These are phyloP conservation scores for Coniochaeta sp. DNA, from an alignment of 2,329 filamentous ascomycete genomes.

Conservation along the genomic window DNA sequence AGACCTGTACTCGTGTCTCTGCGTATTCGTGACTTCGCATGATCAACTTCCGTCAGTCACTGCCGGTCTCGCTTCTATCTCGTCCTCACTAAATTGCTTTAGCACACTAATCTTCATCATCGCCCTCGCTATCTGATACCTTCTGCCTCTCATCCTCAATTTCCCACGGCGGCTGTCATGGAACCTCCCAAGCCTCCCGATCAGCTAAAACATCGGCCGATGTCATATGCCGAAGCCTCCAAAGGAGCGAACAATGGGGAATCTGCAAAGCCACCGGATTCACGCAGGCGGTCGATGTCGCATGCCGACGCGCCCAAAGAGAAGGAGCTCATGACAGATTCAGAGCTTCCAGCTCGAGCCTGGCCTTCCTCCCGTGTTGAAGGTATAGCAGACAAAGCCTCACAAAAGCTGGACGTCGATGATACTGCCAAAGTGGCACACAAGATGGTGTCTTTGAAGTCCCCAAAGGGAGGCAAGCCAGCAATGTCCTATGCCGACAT, in stretches of 20 bases:
- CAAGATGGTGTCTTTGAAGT: not conserved
- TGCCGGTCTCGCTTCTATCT: not conserved
- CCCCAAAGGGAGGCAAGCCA: not conserved
- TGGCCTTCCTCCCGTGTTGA: not conserved
- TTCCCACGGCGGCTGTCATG: not conserved
- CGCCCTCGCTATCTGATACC: not conserved
- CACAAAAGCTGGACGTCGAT: not conserved
- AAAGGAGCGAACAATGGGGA: not conserved
- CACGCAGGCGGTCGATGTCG: not conserved
- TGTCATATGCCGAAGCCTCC: conserved; percentile 1
- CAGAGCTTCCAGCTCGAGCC: not conserved
- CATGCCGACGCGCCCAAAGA: conserved; percentile 4
- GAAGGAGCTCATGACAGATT: not conserved
- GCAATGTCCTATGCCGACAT: not conserved
- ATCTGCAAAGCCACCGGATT: not conserved
- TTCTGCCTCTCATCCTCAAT: not conserved
- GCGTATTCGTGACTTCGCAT: not conserved
- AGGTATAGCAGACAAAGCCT: not conserved
- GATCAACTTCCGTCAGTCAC: not conserved
- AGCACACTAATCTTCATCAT: not conserved
- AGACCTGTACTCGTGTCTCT: no score
- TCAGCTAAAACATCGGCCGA: not conserved
- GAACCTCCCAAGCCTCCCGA: not conserved
- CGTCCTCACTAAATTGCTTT: not conserved
- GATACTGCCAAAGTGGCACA: not conserved